Percentiles rank a stretch among this genome's conserved stretches.
These are phyloP conservation scores for Xylariaceae sp. DNA, from an alignment of 2,329 filamentous ascomycete genomes.

Conservation along the genomic window DNA sequence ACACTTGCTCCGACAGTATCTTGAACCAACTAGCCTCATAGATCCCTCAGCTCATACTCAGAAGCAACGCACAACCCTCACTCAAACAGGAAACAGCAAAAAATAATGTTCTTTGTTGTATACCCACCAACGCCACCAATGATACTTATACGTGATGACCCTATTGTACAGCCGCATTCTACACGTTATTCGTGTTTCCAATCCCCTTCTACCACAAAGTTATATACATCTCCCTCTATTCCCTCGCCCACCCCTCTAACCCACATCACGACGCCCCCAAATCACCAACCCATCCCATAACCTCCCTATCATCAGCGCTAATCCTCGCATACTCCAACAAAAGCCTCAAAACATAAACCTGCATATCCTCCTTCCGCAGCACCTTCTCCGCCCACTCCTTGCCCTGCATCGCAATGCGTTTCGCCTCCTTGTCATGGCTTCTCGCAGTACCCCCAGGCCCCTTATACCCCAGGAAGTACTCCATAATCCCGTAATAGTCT, in stretches of 20 bases:
- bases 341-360: slow-evolving; percentile 65
- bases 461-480: slow-evolving; percentile 67
- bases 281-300: slow-evolving; percentile 56
- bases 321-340: slow-evolving; percentile 62
- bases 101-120: too few relatives aligned
- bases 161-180: too few relatives aligned
- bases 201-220: too few relatives aligned
- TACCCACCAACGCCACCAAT: too few relatives aligned
- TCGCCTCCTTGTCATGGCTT: slow-evolving; percentile 56
- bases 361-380: slow-evolving; percentile 69
- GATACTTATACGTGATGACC: too few relatives aligned
- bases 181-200: too few relatives aligned
- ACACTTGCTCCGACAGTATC: too few relatives aligned
- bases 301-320: slow-evolving; percentile 48
- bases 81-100: too few relatives aligned
- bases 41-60: too few relatives aligned
- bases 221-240: too few relatives aligned
- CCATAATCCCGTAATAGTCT: slow-evolving; percentile 70
- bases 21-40: too few relatives aligned
- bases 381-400: slow-evolving; percentile 68
- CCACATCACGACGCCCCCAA: slow-evolving; percentile 31
- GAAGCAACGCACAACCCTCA: too few relatives aligned
- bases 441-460: slow-evolving; percentile 48
- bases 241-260: not conserved
- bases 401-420: slow-evolving; percentile 63